Evolutionary conservation across 2,329 filamentous ascomycete species (phyloP).

Genomic region (Clonostachys sp.): DNA sequence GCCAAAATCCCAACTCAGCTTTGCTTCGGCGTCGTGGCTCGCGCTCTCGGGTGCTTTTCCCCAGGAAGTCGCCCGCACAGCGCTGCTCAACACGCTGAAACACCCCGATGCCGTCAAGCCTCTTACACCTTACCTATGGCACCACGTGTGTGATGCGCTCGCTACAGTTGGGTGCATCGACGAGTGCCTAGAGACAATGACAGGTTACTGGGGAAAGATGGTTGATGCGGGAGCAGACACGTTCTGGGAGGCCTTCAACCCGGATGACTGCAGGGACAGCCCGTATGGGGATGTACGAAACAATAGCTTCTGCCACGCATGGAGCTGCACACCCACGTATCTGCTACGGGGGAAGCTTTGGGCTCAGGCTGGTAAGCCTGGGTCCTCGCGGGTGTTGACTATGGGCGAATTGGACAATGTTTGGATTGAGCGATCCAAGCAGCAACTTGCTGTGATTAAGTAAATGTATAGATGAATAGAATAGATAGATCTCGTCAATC

Average conservation of each 20-base stretch:
- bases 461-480: too few relatives aligned
- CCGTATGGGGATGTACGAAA: slow-evolving; percentile 22
- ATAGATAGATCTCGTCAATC: too few relatives aligned
- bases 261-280: slow-evolving; percentile 14
- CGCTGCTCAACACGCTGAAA: slow-evolving; percentile 13
- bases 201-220: slow-evolving; percentile 25
- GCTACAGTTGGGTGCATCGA: slow-evolving; percentile 13
- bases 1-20: slow-evolving; percentile 16
- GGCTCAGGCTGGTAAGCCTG: not conserved
- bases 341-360: slow-evolving; percentile 11
- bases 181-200: slow-evolving; percentile 18
- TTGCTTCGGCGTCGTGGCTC: slow-evolving; percentile 22
- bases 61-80: slow-evolving; percentile 7
- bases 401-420: too few relatives aligned
- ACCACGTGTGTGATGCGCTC: slow-evolving; percentile 20
- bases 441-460: too few relatives aligned
- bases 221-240: slow-evolving; percentile 20
- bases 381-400: too few relatives aligned
- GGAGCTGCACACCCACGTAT: slow-evolving; percentile 22
- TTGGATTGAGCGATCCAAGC: too few relatives aligned
- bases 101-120: slow-evolving; percentile 16
- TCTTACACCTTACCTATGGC: slow-evolving; percentile 20
- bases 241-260: slow-evolving; percentile 24
- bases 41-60: slow-evolving; percentile 15
- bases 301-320: slow-evolving; percentile 25